phyloP scores from a whole-genome alignment of 305 asterid genomes.

The Nicotiana rustica region DNA sequence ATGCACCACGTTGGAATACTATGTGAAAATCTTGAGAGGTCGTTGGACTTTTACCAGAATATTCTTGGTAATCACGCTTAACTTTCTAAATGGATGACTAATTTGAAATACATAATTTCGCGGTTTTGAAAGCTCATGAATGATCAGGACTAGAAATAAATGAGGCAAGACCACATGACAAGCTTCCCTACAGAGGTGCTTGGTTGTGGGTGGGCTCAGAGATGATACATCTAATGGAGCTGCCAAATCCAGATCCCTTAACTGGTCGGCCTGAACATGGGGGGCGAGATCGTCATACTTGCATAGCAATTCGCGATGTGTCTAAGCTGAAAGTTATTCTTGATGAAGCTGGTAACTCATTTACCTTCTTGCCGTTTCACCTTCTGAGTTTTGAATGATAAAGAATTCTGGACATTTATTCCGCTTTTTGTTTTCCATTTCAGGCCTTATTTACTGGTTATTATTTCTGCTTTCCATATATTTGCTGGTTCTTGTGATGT shows the following conservation, averaged over 20 bases:
- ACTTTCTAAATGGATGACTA: constrained; percentile 18
- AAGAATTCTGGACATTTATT: background rate
- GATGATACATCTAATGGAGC: constrained; percentile 99
- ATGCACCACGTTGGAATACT: constrained; percentile 89
- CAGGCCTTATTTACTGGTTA: no score
- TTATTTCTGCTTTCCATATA: no score
- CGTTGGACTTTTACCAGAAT: constrained; percentile 83
- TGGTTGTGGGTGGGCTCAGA: constrained; percentile 96
- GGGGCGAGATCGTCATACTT: constrained; percentile 92
- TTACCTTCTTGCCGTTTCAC: constrained; percentile 25
- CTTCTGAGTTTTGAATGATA: background rate
- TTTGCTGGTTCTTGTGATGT: no score
- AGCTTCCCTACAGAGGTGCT: constrained; percentile 93
- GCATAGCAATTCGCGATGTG: constrained; percentile 80
- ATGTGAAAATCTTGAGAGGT: constrained; percentile 89
- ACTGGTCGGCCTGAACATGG: constrained; percentile 90
- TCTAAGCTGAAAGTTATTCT: constrained; percentile 79
- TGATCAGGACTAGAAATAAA: constrained; percentile 74
- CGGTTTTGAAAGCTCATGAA: constrained; percentile 22
- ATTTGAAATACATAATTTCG: background rate
- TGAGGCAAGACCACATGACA: constrained; percentile 94
- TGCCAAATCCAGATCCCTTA: constrained; percentile 92
- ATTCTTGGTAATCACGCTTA: constrained; percentile 61
- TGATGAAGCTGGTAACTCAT: constrained; percentile 71
- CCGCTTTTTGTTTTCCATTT: background rate